A percentile compares a stretch with the other conserved stretches of the same genome.
These are phyloP conservation scores for Cytospora leucostoma DNA, from an alignment of 2,329 filamentous ascomycete species.

Conservation along the genomic window DNA sequence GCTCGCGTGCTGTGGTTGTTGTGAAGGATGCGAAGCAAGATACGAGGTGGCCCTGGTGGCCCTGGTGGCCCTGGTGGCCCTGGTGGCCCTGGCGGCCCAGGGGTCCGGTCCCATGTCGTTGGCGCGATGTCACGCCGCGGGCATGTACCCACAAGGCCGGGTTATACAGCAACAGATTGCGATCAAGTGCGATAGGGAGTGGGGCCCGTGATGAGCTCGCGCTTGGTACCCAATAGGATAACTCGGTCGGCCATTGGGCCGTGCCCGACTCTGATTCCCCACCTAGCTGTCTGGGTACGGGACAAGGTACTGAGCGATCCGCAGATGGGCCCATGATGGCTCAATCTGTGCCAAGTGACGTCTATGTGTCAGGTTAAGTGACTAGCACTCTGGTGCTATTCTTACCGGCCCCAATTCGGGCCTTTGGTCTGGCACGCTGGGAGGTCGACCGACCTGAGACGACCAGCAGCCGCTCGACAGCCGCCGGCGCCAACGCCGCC, in stretches of 20 bases:
- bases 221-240: neutral
- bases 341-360: neutral
- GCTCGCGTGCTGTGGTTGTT: neutral
- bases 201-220: neutral
- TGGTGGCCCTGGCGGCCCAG: too few relatives aligned
- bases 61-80: neutral
- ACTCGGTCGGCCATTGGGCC: neutral
- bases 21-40: neutral
- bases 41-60: neutral
- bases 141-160: neutral
- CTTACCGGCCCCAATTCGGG: neutral
- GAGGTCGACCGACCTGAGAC: neutral
- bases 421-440: neutral
- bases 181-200: neutral
- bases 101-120: too few relatives aligned
- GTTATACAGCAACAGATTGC: neutral
- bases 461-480: constrained; percentile 3
- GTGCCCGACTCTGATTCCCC: neutral
- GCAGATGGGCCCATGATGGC: neutral
- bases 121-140: too few relatives aligned
- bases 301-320: neutral
- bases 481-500: constrained; percentile 1
- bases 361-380: neutral
- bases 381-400: neutral
- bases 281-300: neutral